Conservation (phyloP, 176 grass and related monocot species). For the Hsuehochloa calcarea region DNA sequence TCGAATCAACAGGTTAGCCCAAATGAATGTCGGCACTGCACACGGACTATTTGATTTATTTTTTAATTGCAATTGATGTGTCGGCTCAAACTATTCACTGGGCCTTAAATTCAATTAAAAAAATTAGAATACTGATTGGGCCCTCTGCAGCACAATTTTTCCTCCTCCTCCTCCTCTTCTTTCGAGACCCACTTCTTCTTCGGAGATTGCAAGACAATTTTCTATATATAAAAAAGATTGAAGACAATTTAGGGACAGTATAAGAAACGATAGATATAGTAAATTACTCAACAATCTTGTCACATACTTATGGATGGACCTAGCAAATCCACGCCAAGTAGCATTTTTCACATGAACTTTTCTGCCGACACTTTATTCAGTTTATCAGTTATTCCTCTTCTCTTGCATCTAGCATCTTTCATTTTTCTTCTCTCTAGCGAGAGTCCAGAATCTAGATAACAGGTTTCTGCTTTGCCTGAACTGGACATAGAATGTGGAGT, state of each 20-base stretch:
- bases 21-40: not conserved
- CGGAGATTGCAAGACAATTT: not conserved
- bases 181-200: not conserved
- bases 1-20: not conserved
- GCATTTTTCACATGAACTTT: not conserved
- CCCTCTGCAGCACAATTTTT: not conserved
- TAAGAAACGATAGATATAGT: not conserved
- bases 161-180: not conserved
- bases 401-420: not conserved
- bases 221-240: not conserved
- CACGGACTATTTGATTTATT: not conserved
- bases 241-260: too few species aligned
- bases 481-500: not conserved
- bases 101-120: not conserved
- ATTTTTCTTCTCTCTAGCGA: not conserved
- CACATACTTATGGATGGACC: not conserved
- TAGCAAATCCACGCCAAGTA: not conserved
- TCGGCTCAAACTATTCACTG: too few species aligned
- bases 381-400: not conserved
- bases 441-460: slow-evolving; percentile 3
- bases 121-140: not conserved
- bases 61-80: not conserved
- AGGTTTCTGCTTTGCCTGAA: not conserved
- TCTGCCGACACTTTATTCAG: not conserved
- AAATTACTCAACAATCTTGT: not conserved